Conservation (phyloP, 345 rosid species). For the Angophora floribunda region DNA sequence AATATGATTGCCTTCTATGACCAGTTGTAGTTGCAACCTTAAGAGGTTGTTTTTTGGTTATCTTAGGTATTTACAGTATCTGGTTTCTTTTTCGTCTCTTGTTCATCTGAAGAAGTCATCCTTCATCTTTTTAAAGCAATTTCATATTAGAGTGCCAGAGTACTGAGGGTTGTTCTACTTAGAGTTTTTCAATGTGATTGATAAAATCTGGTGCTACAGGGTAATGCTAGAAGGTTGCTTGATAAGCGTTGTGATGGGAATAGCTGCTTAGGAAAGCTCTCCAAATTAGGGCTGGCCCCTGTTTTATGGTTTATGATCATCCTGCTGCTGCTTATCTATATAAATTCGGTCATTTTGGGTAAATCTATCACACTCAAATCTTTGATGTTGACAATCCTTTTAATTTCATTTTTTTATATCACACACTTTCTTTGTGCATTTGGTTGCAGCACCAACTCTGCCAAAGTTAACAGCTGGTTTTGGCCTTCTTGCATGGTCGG, state of each 20-base stretch:
- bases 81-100: background rate
- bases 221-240: conserved; percentile 86
- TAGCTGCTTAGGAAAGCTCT: conserved; percentile 57
- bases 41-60: background rate
- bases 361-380: conserved; percentile 10
- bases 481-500: conserved; percentile 84
- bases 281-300: conserved; percentile 91
- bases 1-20: background rate
- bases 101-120: background rate
- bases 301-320: conserved; percentile 61
- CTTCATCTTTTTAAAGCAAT: background rate
- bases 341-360: conserved; percentile 72
- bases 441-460: conserved; percentile 57
- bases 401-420: background rate
- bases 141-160: background rate
- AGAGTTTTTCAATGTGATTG: background rate
- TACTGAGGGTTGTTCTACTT: background rate
- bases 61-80: background rate
- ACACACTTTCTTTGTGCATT: background rate
- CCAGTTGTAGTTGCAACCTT: background rate
- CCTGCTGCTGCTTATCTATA: conserved; percentile 54
- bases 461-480: conserved; percentile 66
- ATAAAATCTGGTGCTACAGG: conserved; percentile 37
- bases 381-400: background rate
- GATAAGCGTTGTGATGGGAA: conserved; percentile 75